Base-by-base conservation (phyloP, 208 protist species). In the Acanthamoeba triangularis region DNA sequence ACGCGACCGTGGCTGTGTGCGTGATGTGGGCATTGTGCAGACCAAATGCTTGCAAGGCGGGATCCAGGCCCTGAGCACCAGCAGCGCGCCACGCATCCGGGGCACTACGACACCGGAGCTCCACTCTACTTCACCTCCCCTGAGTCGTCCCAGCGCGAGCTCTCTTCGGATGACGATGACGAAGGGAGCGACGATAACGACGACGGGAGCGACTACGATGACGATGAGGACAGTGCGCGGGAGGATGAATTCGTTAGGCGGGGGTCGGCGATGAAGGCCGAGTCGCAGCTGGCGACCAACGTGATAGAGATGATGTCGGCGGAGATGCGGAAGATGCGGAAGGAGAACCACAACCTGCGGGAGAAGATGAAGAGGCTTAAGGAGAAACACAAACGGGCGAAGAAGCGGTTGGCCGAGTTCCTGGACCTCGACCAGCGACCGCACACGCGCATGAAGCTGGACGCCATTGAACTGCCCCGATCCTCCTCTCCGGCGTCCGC, bases 281-380 rank as follows among this genome's bases (percentile, higher is more conserved):
- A 23, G 8, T 80, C 72, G n/a, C 28, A 49, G 20, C 47, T 87
- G 78, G 78, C 78, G 11, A 63, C 0, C 5, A 87, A 61, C 49
- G n/a, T 87, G 78, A 87, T 87, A 8, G 52, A 54, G 23, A 87
- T 87, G 78, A 87, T 87, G 78, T 56, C 78, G 3, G 78, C 25
- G 0, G 47, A 87, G 52, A 33, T 87, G 78, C 6, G 23, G 78
- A 54, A 41, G 49, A 20, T 61, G 33, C 41, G 78, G 61, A 41
- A 10, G 6, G 78, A 87, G 49, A 87, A 87, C 30, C 49, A 54
- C 0, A 11, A 10, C 8, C 47, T 63, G 25, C 78, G 41, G 49
- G 78, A 54, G 16, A 87, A 87, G 47, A 4, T 87, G 49, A 33
- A 63, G 30, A 30, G 78, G 47, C 41, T 87, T 1, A 87, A 87